These are phyloP conservation scores for Aspergillus avenaceus DNA, from an alignment of 495 filamentous ascomycete species.

Conservation along the genomic window DNA sequence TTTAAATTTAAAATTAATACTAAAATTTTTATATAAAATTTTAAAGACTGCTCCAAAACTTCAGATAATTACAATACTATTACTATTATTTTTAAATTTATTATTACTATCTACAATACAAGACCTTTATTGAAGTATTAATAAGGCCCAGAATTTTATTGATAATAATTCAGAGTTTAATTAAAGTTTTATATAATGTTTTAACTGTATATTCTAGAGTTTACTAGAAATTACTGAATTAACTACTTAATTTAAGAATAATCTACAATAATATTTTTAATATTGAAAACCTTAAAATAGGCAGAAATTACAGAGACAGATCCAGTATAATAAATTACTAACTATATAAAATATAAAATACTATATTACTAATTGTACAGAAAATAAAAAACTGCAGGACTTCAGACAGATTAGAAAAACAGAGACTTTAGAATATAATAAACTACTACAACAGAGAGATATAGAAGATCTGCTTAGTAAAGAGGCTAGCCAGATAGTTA, in stretches of 20 bases:
- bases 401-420: too few relatives aligned
- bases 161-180: not conserved
- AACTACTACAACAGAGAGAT: too few relatives aligned
- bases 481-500: too few relatives aligned
- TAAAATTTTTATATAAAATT: too few relatives aligned
- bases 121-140: not conserved
- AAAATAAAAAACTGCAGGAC: too few relatives aligned
- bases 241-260: not conserved
- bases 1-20: too few relatives aligned
- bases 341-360: not conserved
- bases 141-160: not conserved
- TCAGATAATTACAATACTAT: too few relatives aligned
- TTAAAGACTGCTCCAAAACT: too few relatives aligned
- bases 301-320: not conserved
- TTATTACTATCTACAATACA: not conserved
- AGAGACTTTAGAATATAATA: too few relatives aligned
- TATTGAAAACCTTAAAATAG: not conserved
- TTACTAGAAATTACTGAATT: not conserved
- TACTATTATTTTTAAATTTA: not conserved
- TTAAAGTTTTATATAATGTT: not conserved
- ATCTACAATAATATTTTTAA: not conserved
- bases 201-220: not conserved
- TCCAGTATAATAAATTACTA: not conserved
- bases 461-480: too few relatives aligned
- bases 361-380: too few relatives aligned